Conservation (phyloP, 1,139 yeast species). For the Zygoascus sp. region DNA sequence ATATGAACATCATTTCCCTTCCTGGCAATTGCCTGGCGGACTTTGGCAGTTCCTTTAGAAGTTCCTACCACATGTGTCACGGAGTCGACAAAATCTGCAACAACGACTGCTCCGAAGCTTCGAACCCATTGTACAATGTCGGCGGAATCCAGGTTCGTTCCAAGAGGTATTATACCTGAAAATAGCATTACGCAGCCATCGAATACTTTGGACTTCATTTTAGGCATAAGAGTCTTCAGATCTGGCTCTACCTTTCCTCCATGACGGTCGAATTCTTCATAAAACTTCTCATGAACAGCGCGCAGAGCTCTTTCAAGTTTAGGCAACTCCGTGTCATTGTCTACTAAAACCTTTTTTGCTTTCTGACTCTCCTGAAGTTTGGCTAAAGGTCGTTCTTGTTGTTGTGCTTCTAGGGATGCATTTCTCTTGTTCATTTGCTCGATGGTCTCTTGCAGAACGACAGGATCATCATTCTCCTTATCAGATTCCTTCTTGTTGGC, state of each 20-base stretch:
- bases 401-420: constrained; percentile 61
- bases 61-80: constrained; percentile 89
- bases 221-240: constrained; percentile 54
- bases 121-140: constrained; percentile 91
- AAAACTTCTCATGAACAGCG: constrained; percentile 64
- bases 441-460: constrained; percentile 17
- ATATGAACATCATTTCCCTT: constrained; percentile 50
- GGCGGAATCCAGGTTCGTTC: constrained; percentile 55
- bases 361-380: constrained; percentile 60
- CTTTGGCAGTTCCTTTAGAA: constrained; percentile 73
- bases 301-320: constrained; percentile 60
- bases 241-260: constrained; percentile 28
- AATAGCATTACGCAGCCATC: constrained; percentile 68
- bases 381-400: constrained; percentile 74
- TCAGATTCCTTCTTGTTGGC: constrained; percentile 5
- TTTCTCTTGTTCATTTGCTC: constrained; percentile 48
- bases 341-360: constrained; percentile 46
- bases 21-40: constrained; percentile 48
- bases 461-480: constrained; percentile 25
- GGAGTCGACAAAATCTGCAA: constrained; percentile 61
- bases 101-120: constrained; percentile 86
- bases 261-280: constrained; percentile 41
- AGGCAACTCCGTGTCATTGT: constrained; percentile 74
- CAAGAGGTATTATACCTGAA: constrained; percentile 82
- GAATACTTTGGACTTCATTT: constrained; percentile 63